A percentile compares a stretch with the other conserved stretches of the same genome.
Evolutionary conservation across 495 filamentous ascomycete species (phyloP).

Genomic region (Antarctomyces pellizariae): DNA sequence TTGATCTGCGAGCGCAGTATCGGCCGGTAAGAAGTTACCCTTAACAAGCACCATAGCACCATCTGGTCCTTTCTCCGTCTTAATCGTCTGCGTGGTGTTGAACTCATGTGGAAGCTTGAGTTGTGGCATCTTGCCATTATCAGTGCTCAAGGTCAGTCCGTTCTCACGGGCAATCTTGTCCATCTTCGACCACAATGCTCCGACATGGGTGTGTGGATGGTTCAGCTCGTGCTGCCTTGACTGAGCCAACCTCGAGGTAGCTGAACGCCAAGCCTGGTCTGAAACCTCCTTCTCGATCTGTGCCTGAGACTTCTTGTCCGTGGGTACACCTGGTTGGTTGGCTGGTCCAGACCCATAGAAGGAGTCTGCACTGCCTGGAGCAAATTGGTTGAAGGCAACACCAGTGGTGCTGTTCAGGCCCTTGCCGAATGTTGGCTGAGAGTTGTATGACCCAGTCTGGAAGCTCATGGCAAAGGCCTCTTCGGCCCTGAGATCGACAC

Average conservation of each 20-base stretch:
- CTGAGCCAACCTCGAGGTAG: conserved; percentile 18
- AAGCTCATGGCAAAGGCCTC: conserved; percentile 28
- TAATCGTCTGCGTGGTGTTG: conserved; percentile 15
- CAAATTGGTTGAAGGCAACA: conserved; percentile 24
- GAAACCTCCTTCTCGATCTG: conserved; percentile 24
- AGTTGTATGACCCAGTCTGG: conserved; percentile 17
- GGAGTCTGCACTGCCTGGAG: conserved; percentile 20
- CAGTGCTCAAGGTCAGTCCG: conserved; percentile 29
- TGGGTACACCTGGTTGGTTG: conserved; percentile 26
- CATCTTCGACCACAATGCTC: conserved; percentile 20
- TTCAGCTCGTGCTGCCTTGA: conserved; percentile 23
- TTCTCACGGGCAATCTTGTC: conserved; percentile 39
- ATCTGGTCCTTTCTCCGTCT: conserved; percentile 22
- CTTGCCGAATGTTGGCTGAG: conserved; percentile 20
- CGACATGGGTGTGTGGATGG: conserved; percentile 18
- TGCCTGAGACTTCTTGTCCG: conserved; percentile 23
- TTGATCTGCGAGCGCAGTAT: conserved; percentile 46
- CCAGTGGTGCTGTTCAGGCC: conserved; percentile 20
- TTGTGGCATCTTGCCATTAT: conserved; percentile 17
- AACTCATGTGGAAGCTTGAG: conserved; percentile 30
- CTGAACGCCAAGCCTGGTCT: conserved; percentile 21
- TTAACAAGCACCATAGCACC: conserved; percentile 30
- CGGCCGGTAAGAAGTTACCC: conserved; percentile 40
- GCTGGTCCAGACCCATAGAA: conserved; percentile 36
- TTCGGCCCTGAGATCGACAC: conserved; percentile 66